Conservation (phyloP, 768 basidiomycete genomes). For the Psilocybe azurescens region DNA sequence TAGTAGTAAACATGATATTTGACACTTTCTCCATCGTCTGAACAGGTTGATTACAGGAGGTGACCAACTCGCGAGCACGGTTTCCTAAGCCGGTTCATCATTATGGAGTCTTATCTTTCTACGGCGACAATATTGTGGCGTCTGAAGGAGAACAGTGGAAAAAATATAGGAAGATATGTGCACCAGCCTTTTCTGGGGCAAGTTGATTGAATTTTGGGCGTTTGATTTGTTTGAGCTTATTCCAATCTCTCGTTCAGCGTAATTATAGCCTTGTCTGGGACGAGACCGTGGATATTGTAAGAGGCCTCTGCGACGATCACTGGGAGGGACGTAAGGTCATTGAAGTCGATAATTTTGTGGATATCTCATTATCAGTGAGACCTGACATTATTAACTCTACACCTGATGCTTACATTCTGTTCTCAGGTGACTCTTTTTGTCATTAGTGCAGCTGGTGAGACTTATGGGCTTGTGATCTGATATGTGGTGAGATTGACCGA, state of each 20-base stretch:
- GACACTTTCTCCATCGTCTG: neutral
- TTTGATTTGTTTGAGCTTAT: neutral
- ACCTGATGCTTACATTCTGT: too few relatives aligned
- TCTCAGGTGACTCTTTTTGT: conserved; percentile 58
- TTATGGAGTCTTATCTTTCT: conserved; percentile 52
- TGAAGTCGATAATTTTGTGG: conserved; percentile 48
- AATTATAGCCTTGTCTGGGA: conserved; percentile 57
- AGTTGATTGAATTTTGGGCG: conserved; percentile 4
- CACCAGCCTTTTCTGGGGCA: conserved; percentile 71
- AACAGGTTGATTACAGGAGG: conserved; percentile 42
- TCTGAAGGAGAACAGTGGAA: conserved; percentile 73
- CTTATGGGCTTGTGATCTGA: neutral
- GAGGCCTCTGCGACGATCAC: conserved; percentile 48
- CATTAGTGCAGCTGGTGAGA: conserved; percentile 55
- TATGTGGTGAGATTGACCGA: neutral
- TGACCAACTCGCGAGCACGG: conserved; percentile 49
- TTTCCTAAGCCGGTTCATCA: conserved; percentile 61
- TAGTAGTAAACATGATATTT: neutral
- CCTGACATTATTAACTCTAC: neutral
- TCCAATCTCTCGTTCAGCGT: conserved; percentile 31
- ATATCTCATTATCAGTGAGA: conserved; percentile 58
- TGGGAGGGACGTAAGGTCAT: conserved; percentile 51
- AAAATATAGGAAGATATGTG: conserved; percentile 62
- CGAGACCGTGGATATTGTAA: conserved; percentile 44
- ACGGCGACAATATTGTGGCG: conserved; percentile 65